Base-by-base conservation (phyloP, 2,329 filamentous ascomycete genomes). In the Xylariaceae sp. region DNA sequence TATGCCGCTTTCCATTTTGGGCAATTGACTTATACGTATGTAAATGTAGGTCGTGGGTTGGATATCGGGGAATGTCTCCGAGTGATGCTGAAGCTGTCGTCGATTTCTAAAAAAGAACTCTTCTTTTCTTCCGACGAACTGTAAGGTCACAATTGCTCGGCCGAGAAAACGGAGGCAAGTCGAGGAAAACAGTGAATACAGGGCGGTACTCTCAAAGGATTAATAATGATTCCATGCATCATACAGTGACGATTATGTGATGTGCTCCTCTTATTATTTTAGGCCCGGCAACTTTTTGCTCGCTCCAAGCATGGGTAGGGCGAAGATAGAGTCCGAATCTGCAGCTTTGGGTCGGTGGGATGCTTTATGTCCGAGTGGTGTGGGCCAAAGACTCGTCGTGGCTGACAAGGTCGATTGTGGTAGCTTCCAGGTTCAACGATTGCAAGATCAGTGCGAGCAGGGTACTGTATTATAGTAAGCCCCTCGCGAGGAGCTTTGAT, bases 1-100 rank as follows among this genome's bases (percentile, higher is more conserved):
- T 58, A 80, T 68, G 52, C 70, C 66, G 57, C 66, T 71, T 63
- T 74, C 75, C 77, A 81, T 81, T 65, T 66, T 69, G 57, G 52
- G 54, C 48, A 55, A 55, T 48, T 10, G 53, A 58, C 53, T 57
- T 58, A 58, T 57, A 57, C 42, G 19, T 27, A 36, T 41, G 44
- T 42, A 43, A 47, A 47, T 39, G 43, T 30, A 42, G 40, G 38
- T 19, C 39, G 33, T 49, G 27, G 42, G 42, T 44, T 42, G n/a
- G n/a, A n/a, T n/a, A n/a, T n/a, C n/a, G n/a, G n/a, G 48, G 44
- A 35, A 42, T 12, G 22, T 27, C 22, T 27, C 22, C 22, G 22
- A 27, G 22, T 27, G 22, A 27, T 27, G 22, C 7, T 27, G 22
- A 4, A 27, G 22, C 22, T 27, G 22, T 7, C 22, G 22, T 27